Evolutionary conservation across 1,284 basidiomycete genomes (phyloP).

Genomic region (Boletus holoroseus): DNA sequence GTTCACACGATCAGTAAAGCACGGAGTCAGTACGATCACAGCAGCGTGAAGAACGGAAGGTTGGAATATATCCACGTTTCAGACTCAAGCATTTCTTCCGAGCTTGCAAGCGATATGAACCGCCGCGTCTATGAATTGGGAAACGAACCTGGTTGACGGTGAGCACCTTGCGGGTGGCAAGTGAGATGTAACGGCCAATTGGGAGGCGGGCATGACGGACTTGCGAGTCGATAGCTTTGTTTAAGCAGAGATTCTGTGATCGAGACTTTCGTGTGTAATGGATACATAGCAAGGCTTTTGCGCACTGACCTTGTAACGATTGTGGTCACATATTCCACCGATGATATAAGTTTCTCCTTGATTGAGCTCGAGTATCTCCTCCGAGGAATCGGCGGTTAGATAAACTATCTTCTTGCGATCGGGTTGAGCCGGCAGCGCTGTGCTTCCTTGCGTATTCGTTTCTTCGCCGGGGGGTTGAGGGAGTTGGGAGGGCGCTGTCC

Average conservation of each 20-base stretch:
- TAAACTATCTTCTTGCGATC: slow-evolving; percentile 66
- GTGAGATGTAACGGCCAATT: slow-evolving; percentile 80
- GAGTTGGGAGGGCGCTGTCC: slow-evolving; percentile 35
- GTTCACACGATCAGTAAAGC: slow-evolving; percentile 17
- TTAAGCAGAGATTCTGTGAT: slow-evolving; percentile 76
- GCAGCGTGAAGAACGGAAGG: neutral
- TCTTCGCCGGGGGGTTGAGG: slow-evolving; percentile 6
- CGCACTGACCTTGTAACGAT: slow-evolving; percentile 78
- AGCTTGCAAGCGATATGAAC: neutral
- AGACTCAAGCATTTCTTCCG: neutral
- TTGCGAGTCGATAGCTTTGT: slow-evolving; percentile 74
- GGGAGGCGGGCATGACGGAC: slow-evolving; percentile 88
- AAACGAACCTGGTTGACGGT: slow-evolving; percentile 82
- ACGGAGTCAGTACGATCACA: slow-evolving; percentile 2
- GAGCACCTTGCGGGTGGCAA: slow-evolving; percentile 90
- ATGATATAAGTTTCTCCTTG: slow-evolving; percentile 91
- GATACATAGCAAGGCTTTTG: neutral
- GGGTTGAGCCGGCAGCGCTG: neutral
- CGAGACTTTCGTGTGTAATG: neutral
- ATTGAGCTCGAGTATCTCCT: slow-evolving; percentile 76
- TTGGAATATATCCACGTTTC: neutral
- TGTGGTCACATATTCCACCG: slow-evolving; percentile 94
- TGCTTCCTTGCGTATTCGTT: slow-evolving; percentile 9
- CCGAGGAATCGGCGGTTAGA: slow-evolving; percentile 89
- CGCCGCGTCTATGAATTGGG: neutral